Percentiles rank a stretch among this genome's conserved stretches.
Evolutionary conservation across 2,329 filamentous ascomycete species (phyloP).

Genomic region (Colletotrichum navitas): DNA sequence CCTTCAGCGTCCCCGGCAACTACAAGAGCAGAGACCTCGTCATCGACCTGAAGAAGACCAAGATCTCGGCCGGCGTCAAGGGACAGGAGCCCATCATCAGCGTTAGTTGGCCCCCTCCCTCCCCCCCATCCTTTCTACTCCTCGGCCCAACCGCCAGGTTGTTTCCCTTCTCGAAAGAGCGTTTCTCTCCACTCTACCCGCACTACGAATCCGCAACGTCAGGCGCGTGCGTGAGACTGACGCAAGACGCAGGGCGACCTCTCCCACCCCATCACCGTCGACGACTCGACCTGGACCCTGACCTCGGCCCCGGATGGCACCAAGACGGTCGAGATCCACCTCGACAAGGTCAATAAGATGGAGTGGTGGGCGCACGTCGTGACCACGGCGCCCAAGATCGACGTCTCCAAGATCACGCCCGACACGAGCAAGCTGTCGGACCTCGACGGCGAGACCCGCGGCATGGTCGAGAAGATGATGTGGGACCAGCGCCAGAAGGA

Average conservation of each 20-base stretch:
- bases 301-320: constrained; percentile 77
- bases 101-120: constrained; percentile 62
- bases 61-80: constrained; percentile 85
- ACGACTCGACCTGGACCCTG: constrained; percentile 96
- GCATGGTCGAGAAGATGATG: constrained; percentile 99
- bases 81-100: constrained; percentile 88
- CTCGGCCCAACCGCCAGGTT: not conserved
- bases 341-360: constrained; percentile 97
- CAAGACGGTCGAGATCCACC: constrained; percentile 80
- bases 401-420: constrained; percentile 93
- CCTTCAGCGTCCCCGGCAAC: constrained; percentile 82
- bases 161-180: too few species aligned
- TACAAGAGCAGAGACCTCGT: constrained; percentile 87
- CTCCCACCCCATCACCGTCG: constrained; percentile 80
- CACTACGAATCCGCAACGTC: too few species aligned
- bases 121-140: too few species aligned
- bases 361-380: constrained; percentile 98
- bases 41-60: constrained; percentile 84
- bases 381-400: constrained; percentile 87
- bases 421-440: constrained; percentile 93
- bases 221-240: not conserved
- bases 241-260: constrained; percentile 79
- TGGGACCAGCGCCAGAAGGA: constrained; percentile 98
- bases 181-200: too few species aligned
- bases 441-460: constrained; percentile 91